phyloP scores from a whole-genome alignment of 176 grass and related monocot genomes.

The Triticum timopheevii region DNA sequence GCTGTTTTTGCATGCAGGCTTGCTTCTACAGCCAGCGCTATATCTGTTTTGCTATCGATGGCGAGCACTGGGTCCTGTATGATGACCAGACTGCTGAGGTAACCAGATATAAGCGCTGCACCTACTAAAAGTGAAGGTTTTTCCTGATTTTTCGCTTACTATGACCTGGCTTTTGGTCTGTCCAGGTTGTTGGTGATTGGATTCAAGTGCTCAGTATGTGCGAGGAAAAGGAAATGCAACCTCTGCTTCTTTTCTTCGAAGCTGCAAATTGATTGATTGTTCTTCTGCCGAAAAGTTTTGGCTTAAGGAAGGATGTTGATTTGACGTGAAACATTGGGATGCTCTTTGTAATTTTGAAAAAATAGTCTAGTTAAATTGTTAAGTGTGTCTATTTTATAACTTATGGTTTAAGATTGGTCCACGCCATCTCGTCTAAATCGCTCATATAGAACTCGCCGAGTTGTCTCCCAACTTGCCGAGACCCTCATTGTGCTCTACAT shows the following conservation, averaged over 20 bases:
- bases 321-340: not conserved
- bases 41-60: slow-evolving; percentile 83
- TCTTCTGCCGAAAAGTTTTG: not conserved
- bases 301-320: not conserved
- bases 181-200: slow-evolving; percentile 81
- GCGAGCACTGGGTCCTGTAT: slow-evolving; percentile 85
- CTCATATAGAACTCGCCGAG: too few species aligned
- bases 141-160: not conserved
- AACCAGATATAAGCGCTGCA: slow-evolving; percentile 14
- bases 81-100: slow-evolving; percentile 97
- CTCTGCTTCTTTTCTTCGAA: slow-evolving; percentile 93
- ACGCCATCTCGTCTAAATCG: too few species aligned
- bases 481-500: too few species aligned
- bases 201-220: slow-evolving; percentile 79
- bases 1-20: slow-evolving; percentile 47
- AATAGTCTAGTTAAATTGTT: not conserved
- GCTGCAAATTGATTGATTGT: slow-evolving; percentile 48
- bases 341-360: not conserved
- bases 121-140: not conserved
- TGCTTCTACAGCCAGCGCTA: slow-evolving; percentile 94
- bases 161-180: not conserved
- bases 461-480: too few species aligned
- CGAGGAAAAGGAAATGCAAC: slow-evolving; percentile 77
- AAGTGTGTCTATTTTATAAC: not conserved
- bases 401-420: not conserved